These are phyloP conservation scores for Lichina pygmaea DNA, from an alignment of 495 filamentous ascomycete genomes.

Conservation along the genomic window DNA sequence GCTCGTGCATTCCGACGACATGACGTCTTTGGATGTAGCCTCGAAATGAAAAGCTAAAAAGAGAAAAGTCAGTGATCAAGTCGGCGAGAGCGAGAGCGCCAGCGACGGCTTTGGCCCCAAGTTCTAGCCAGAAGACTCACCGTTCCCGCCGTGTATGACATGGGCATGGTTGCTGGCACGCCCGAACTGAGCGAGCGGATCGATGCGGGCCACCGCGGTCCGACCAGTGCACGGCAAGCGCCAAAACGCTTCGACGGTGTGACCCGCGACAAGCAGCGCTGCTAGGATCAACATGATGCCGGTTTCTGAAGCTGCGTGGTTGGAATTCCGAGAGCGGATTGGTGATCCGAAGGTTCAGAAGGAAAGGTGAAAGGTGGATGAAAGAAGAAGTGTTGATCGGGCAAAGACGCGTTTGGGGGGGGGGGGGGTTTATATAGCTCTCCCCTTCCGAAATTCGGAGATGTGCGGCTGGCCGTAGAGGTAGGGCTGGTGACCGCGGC, in stretches of 20 bases:
- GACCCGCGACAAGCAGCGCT: neutral
- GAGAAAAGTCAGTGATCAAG: neutral
- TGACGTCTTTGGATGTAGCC: conserved; percentile 16
- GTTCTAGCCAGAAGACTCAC: conserved; percentile 14
- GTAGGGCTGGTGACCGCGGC: too few species aligned
- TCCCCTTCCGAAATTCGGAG: too few species aligned
- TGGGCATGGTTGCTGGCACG: conserved; percentile 21
- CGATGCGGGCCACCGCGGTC: conserved; percentile 30
- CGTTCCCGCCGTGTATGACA: conserved; percentile 23
- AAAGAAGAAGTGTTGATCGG: too few species aligned
- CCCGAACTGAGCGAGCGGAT: conserved; percentile 24
- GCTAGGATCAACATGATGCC: too few species aligned
- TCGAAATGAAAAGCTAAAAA: conserved; percentile 21
- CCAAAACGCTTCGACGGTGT: conserved; percentile 44
- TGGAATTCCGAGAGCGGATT: too few species aligned
- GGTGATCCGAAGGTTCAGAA: too few species aligned
- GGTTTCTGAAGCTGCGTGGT: too few species aligned
- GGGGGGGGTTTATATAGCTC: too few species aligned
- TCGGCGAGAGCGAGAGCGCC: neutral
- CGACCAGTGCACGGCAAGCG: conserved; percentile 55
- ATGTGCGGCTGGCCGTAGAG: too few species aligned
- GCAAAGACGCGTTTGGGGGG: too few species aligned
- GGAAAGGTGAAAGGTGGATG: too few species aligned
- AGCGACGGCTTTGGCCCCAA: too few species aligned
- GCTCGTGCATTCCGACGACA: conserved; percentile 23